Evolutionary conservation across 768 basidiomycete species (phyloP), one percentile per base, ranked within the genome.

Genomic region (Amanita inopinata): DNA sequence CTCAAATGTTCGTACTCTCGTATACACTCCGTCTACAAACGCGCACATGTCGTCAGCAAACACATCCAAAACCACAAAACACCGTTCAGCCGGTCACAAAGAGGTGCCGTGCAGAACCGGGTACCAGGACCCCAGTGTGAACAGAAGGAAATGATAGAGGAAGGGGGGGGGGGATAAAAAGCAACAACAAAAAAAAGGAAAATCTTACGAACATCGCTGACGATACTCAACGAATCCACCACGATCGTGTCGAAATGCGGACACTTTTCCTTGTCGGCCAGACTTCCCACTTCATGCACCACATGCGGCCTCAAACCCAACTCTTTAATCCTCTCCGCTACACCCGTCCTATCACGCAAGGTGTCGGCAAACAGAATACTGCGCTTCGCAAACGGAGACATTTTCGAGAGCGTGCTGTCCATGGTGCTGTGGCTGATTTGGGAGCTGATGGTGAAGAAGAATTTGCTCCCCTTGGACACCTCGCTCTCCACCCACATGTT

Each of bases 401-500:
- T 89, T 69, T 89, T 90, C 33, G 69, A 58, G 20, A 83, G 65
- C 18, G 80, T 83, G 46, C 65, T 69, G 40, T 92, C 90, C 58
- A 85, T 70, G 8, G 81, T 72, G 52, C 77, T 75, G 43, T 78
- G 76, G 50, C 78, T 81, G 53, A 89, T 81, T 62, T 84, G 83
- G 18, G 83, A 90, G 4, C 81, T 82, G 64, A 93, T 90, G 19
- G 91, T 93, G 70, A 98, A 98, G 77, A 86, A 94, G 76, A 97
- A 94, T 61, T 81, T 83, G 66, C 81, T 87, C 19, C 96, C 96
- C 52, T 88, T 84, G 34, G 84, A 74, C 46, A 94, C 87, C 59
- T 94, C 91, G 48, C 83, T 86, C 63, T 96, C 89, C 15, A 99
- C 96, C 96, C 96, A 99, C 73, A 99, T 88, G 55, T 94, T 89